These are phyloP conservation scores for Oryza glaberrima DNA, from an alignment of 176 grass and related monocot genomes.

Conservation along the genomic window DNA sequence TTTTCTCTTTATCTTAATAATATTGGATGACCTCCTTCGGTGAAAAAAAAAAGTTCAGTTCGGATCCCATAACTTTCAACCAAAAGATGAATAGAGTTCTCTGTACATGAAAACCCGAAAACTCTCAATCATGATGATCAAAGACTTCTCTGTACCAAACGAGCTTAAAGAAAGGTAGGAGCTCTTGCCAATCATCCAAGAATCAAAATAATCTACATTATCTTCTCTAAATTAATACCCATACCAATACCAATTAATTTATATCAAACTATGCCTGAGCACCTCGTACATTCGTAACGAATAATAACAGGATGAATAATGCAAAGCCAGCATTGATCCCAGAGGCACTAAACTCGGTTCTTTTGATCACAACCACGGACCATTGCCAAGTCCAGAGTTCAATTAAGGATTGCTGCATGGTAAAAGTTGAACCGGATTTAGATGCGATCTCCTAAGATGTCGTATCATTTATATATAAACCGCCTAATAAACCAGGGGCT, in stretches of 20 bases:
- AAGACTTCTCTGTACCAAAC: neutral
- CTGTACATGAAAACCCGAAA: neutral
- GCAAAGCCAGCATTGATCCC: constrained; percentile 49
- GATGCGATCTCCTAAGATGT: constrained; percentile 40
- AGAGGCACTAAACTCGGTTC: constrained; percentile 28
- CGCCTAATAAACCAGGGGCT: neutral
- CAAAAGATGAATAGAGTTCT: neutral
- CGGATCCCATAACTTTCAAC: neutral
- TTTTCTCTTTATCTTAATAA: no score
- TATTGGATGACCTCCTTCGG: no score
- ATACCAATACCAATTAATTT: neutral
- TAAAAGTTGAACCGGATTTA: constrained; percentile 31
- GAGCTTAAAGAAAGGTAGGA: neutral
- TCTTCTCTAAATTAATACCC: neutral
- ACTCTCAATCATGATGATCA: neutral
- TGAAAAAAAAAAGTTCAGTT: neutral
- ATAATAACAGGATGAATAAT: constrained; percentile 40
- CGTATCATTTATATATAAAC: constrained; percentile 28
- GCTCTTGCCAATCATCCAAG: neutral
- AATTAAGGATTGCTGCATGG: constrained; percentile 33
- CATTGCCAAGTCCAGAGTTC: constrained; percentile 1
- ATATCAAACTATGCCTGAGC: constrained; percentile 13
- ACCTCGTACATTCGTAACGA: constrained; percentile 38
- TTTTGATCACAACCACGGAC: constrained; percentile 34
- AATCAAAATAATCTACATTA: constrained; percentile 7